Conservation (phyloP, 768 basidiomycete genomes). For the Kwoniella pini region DNA sequence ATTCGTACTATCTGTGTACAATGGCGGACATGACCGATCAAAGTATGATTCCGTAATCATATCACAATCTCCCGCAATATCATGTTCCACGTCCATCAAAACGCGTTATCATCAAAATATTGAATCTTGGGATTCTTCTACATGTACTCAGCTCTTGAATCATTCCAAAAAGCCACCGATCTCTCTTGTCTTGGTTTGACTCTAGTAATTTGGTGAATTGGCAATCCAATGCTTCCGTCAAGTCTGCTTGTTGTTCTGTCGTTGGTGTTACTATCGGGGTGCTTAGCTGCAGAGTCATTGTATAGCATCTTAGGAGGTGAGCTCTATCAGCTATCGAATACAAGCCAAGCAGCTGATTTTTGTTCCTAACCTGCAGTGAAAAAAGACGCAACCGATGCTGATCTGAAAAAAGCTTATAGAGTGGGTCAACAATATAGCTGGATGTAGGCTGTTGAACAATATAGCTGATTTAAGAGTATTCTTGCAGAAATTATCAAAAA, state of each 20-base stretch:
- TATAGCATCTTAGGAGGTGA: conserved; percentile 81
- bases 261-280: conserved; percentile 33
- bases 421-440: conserved; percentile 20
- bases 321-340: conserved; percentile 47
- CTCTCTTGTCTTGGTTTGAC: neutral
- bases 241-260: conserved; percentile 30
- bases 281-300: conserved; percentile 44
- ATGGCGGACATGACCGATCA: conserved; percentile 9
- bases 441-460: neutral
- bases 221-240: conserved; percentile 30
- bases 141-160: too few relatives aligned
- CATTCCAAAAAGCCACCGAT: too few relatives aligned
- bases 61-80: neutral
- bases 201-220: neutral
- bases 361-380: conserved; percentile 58
- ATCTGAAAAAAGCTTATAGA: conserved; percentile 90
- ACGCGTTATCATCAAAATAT: neutral
- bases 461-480: too few relatives aligned
- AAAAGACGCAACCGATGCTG: conserved; percentile 77
- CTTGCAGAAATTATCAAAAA: conserved; percentile 77
- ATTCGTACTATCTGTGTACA: too few relatives aligned
- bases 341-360: neutral
- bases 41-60: neutral
- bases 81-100: neutral
- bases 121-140: too few relatives aligned